Evolutionary conservation across 2,329 filamentous ascomycete species (phyloP).

Genomic region (Trichoderma gracile): DNA sequence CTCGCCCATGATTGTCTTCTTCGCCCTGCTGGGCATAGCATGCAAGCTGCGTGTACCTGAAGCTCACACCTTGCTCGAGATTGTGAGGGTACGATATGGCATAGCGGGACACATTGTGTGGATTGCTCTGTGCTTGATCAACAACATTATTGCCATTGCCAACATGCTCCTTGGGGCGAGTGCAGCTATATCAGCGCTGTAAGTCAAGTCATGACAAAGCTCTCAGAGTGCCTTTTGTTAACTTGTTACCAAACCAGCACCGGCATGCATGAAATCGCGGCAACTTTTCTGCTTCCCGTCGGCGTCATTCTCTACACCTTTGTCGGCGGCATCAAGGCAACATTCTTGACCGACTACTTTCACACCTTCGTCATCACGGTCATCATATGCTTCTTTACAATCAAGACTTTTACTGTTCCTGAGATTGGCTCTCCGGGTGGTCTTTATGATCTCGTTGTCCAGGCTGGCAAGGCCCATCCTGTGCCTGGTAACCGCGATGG

Average conservation of each 20-base stretch:
- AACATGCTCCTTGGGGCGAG: constrained; percentile 52
- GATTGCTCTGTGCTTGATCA: constrained; percentile 54
- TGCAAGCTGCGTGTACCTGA: constrained; percentile 55
- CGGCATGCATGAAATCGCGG: constrained; percentile 52
- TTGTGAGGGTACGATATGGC: constrained; percentile 54
- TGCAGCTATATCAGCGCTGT: constrained; percentile 40
- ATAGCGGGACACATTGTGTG: constrained; percentile 51
- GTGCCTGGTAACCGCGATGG: constrained; percentile 55
- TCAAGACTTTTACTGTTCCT: constrained; percentile 48
- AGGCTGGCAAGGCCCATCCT: constrained; percentile 46
- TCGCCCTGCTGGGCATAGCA: constrained; percentile 52
- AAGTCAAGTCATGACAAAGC: constrained; percentile 11
- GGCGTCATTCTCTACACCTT: constrained; percentile 45
- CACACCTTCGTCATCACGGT: constrained; percentile 57
- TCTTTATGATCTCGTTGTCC: constrained; percentile 52
- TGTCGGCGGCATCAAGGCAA: constrained; percentile 44
- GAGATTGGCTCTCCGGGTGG: constrained; percentile 50
- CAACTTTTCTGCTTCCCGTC: constrained; percentile 47
- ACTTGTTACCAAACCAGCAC: constrained; percentile 36
- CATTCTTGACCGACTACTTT: constrained; percentile 53
- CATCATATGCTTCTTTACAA: constrained; percentile 51
- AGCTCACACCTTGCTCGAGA: constrained; percentile 56
- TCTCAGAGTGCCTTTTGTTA: background rate
- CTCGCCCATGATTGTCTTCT: constrained; percentile 58
- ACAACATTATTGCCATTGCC: constrained; percentile 55